phyloP scores from a whole-genome alignment of 305 asterid species.

The Fraxinus albicans region DNA sequence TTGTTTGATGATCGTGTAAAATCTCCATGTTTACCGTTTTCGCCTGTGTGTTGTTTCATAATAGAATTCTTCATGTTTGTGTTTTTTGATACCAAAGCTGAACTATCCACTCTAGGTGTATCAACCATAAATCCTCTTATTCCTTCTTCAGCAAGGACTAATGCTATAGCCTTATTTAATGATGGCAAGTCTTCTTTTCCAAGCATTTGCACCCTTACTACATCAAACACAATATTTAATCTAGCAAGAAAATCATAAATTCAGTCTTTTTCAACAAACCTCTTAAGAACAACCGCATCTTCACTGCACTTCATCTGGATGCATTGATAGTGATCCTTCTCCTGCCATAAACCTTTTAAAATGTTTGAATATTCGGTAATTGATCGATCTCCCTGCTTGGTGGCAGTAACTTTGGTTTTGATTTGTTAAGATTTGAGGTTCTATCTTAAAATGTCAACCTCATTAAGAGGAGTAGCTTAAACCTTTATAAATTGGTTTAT shows the following conservation, averaged over 20 bases:
- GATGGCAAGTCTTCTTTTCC: neutral
- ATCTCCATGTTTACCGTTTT: neutral
- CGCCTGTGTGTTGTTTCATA: neutral
- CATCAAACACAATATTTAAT: neutral
- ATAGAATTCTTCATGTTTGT: neutral
- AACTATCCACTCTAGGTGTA: neutral
- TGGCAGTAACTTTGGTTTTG: no score
- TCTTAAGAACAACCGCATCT: neutral
- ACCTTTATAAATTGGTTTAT: no score
- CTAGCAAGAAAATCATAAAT: neutral
- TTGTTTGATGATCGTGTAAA: neutral
- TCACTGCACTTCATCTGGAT: neutral
- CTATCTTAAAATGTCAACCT: no score
- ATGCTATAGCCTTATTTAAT: neutral
- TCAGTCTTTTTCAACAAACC: neutral
- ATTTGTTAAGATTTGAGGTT: no score
- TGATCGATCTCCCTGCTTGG: no score
- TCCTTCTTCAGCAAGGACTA: neutral
- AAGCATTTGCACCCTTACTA: no score
- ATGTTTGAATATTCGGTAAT: no score
- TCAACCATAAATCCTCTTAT: neutral
- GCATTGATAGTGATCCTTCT: no score
- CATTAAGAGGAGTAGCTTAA: no score
- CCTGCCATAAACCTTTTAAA: no score
- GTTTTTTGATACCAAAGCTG: neutral